Conservation (phyloP, 2,329 filamentous ascomycete species). For the Sclerotinia sclerotiorum region DNA sequence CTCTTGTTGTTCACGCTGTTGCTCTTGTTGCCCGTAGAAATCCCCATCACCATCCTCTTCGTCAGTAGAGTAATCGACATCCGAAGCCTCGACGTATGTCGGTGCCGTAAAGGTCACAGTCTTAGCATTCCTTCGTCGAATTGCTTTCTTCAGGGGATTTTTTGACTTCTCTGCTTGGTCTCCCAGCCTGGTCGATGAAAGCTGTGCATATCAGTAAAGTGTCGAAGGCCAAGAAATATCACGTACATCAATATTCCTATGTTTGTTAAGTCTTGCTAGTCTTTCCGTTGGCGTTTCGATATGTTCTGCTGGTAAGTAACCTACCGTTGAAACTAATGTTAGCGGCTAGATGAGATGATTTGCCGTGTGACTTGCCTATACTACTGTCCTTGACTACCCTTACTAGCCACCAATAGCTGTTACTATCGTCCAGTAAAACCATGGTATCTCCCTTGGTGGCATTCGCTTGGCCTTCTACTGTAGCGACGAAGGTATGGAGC, state of each 20-base stretch:
- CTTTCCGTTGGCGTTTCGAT: slow-evolving; percentile 97
- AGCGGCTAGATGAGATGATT: neutral
- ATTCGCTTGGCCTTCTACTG: slow-evolving; percentile 97
- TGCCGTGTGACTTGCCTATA: slow-evolving; percentile 58
- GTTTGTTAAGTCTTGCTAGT: slow-evolving; percentile 91
- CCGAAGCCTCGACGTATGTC: slow-evolving; percentile 70
- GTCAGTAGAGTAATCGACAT: slow-evolving; percentile 68
- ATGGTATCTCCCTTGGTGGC: slow-evolving; percentile 98
- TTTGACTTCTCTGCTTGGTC: slow-evolving; percentile 71
- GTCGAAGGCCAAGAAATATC: slow-evolving; percentile 20
- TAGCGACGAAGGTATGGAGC: slow-evolving; percentile 94
- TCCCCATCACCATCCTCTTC: slow-evolving; percentile 57
- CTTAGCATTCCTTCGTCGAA: slow-evolving; percentile 68
- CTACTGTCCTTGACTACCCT: slow-evolving; percentile 96
- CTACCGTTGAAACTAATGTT: slow-evolving; percentile 47
- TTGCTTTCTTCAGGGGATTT: slow-evolving; percentile 72
- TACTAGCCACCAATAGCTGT: slow-evolving; percentile 99
- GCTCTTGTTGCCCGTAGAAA: slow-evolving; percentile 49
- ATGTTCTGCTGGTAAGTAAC: slow-evolving; percentile 94
- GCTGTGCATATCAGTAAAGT: slow-evolving; percentile 43
- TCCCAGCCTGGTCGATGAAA: slow-evolving; percentile 69
- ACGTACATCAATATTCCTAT: slow-evolving; percentile 93
- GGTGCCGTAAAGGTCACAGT: slow-evolving; percentile 70
- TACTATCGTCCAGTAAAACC: slow-evolving; percentile 96
- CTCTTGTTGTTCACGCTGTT: slow-evolving; percentile 49